phyloP scores from a whole-genome alignment of 352 stramenopile genomes.

The Globisporangium nodosum region DNA sequence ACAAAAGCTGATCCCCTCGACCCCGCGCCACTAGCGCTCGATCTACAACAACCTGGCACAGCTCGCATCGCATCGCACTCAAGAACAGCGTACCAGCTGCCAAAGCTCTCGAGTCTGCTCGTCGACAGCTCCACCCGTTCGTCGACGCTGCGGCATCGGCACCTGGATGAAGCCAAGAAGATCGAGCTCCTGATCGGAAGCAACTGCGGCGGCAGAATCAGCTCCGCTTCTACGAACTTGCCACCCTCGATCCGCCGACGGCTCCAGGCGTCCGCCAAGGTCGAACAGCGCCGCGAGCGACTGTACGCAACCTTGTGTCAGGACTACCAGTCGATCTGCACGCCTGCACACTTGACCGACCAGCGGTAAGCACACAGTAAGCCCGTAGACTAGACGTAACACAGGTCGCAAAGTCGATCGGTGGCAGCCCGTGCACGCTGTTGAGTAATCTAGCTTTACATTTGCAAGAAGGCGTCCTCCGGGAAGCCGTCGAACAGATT shows the following conservation, averaged over 20 bases:
- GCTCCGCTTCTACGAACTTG: slow-evolving; percentile 39
- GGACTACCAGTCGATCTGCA: slow-evolving; percentile 34
- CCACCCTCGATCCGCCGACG: slow-evolving; percentile 41
- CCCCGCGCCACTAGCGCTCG: not conserved
- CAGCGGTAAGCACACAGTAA: too few species aligned
- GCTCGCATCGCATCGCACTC: not conserved
- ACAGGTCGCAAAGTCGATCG: too few species aligned
- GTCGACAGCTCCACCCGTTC: slow-evolving; percentile 42
- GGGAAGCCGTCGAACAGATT: slow-evolving; percentile 77
- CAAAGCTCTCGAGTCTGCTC: slow-evolving; percentile 32
- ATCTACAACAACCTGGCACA: not conserved
- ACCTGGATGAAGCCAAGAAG: slow-evolving; percentile 55
- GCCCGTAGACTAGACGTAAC: too few species aligned
- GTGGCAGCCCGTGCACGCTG: too few species aligned
- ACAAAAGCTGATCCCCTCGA: not conserved
- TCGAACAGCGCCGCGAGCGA: slow-evolving; percentile 44
- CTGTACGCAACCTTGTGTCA: slow-evolving; percentile 44
- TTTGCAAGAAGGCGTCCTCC: slow-evolving; percentile 69
- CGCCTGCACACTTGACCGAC: not conserved
- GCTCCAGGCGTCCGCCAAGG: slow-evolving; percentile 31
- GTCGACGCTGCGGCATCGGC: slow-evolving; percentile 13
- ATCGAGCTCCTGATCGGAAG: slow-evolving; percentile 59
- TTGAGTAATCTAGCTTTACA: slow-evolving; percentile 24
- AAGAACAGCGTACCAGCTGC: slow-evolving; percentile 10
- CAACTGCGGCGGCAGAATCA: slow-evolving; percentile 50